These are phyloP conservation scores for Ophiostoma tasmaniense DNA, from an alignment of 2,329 filamentous ascomycete genomes.

Conservation along the genomic window DNA sequence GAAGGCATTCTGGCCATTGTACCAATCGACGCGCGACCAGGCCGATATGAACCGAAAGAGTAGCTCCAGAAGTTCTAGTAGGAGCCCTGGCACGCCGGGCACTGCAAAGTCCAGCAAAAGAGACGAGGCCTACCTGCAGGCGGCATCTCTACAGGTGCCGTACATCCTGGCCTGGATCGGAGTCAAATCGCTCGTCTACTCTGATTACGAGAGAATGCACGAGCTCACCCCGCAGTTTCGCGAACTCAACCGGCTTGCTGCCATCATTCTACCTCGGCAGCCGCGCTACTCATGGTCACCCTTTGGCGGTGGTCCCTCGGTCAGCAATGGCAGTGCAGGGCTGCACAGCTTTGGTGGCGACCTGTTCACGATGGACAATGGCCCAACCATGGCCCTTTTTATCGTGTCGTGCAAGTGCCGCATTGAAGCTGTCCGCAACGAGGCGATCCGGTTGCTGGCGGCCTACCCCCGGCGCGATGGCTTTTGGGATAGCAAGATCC, in stretches of 20 bases:
- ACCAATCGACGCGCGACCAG: slow-evolving; percentile 23
- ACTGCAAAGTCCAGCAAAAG: background rate
- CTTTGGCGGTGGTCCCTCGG: background rate
- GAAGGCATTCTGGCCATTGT: slow-evolving; percentile 32
- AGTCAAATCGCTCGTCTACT: slow-evolving; percentile 32
- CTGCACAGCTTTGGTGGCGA: slow-evolving; percentile 23
- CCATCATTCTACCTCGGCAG: slow-evolving; percentile 29
- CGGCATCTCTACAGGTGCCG: slow-evolving; percentile 35
- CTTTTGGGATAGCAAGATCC: slow-evolving; percentile 35
- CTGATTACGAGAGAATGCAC: slow-evolving; percentile 29
- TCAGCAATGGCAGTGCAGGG: background rate
- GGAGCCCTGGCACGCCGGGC: background rate
- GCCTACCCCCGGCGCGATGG: slow-evolving; percentile 37
- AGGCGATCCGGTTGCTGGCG: slow-evolving; percentile 34
- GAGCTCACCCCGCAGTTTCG: slow-evolving; percentile 35
- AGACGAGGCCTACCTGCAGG: slow-evolving; percentile 26
- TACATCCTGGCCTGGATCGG: slow-evolving; percentile 36
- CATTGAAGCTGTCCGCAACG: slow-evolving; percentile 30
- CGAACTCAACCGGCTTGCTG: slow-evolving; percentile 33
- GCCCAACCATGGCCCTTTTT: slow-evolving; percentile 38
- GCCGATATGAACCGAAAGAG: background rate
- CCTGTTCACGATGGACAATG: slow-evolving; percentile 38
- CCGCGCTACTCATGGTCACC: slow-evolving; percentile 14
- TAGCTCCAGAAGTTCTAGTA: background rate
- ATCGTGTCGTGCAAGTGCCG: slow-evolving; percentile 35